These are phyloP conservation scores for Aspergillus steynii DNA, from an alignment of 495 filamentous ascomycete species.

Conservation along the genomic window DNA sequence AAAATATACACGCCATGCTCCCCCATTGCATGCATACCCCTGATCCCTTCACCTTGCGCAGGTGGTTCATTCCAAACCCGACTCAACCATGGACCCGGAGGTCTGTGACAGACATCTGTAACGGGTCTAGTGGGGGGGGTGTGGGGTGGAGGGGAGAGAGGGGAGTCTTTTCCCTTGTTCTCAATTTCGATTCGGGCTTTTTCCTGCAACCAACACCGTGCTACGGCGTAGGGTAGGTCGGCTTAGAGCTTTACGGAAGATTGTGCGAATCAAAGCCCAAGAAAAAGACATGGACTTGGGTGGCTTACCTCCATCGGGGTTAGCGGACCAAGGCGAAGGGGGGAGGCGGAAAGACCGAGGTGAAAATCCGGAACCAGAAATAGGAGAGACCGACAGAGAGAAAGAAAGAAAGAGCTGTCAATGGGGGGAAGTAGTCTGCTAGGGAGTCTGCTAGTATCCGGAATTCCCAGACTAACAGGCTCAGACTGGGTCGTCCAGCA, in stretches of 20 bases:
- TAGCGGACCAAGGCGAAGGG: background rate
- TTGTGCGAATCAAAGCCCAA: background rate
- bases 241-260: background rate
- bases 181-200: background rate
- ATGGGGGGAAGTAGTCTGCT: too few relatives aligned
- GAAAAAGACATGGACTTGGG: too few relatives aligned
- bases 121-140: slow-evolving; percentile 17
- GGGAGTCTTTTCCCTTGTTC: background rate
- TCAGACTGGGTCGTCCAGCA: too few relatives aligned
- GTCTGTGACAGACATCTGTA: slow-evolving; percentile 21
- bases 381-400: too few relatives aligned
- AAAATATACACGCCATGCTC: background rate
- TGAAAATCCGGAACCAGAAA: background rate
- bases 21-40: slow-evolving; percentile 8
- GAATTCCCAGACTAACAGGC: too few relatives aligned
- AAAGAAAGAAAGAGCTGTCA: too few relatives aligned
- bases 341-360: background rate
- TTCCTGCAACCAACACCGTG: background rate
- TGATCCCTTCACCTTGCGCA: slow-evolving; percentile 14
- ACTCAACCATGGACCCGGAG: slow-evolving; percentile 19
- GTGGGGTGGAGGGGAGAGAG: slow-evolving; percentile 4
- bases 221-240: background rate
- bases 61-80: slow-evolving; percentile 14
- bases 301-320: background rate
- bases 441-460: too few relatives aligned